Percentiles rank a stretch among this genome's conserved stretches.
phyloP scores from a whole-genome alignment of 495 filamentous ascomycete genomes.

The Penicillium ucsense region DNA sequence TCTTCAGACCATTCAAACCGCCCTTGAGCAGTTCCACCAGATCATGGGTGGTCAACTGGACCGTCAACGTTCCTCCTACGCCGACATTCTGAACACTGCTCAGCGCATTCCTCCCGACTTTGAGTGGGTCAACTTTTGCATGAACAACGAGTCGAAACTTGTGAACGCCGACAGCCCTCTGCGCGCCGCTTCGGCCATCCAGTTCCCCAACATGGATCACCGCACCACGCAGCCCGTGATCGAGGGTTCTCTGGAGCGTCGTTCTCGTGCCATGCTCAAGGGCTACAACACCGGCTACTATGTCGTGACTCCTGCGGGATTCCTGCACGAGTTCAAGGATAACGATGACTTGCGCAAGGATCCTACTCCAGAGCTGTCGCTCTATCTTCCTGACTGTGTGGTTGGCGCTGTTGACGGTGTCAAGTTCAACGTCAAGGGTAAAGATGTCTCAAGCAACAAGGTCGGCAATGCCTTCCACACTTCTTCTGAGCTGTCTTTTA shows the following conservation, averaged over 20 bases:
- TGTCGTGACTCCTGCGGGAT: constrained; percentile 75
- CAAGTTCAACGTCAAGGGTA: constrained; percentile 93
- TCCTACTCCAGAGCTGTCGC: constrained; percentile 71
- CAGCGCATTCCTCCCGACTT: constrained; percentile 82
- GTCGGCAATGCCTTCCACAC: constrained; percentile 50
- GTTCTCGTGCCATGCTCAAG: constrained; percentile 67
- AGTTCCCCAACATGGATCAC: constrained; percentile 85
- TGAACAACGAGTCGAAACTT: constrained; percentile 58
- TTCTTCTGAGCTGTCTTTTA: constrained; percentile 56
- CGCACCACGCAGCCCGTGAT: constrained; percentile 68
- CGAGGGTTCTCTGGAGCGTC: constrained; percentile 79
- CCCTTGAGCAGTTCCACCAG: constrained; percentile 69
- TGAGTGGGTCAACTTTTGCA: constrained; percentile 79
- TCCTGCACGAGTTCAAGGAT: constrained; percentile 92
- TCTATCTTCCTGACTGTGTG: constrained; percentile 86
- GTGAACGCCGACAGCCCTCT: constrained; percentile 68
- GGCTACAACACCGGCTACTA: constrained; percentile 78
- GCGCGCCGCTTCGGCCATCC: constrained; percentile 58
- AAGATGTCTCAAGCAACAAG: constrained; percentile 60
- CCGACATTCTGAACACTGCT: constrained; percentile 67
- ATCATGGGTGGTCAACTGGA: constrained; percentile 73
- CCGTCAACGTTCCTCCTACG: constrained; percentile 65
- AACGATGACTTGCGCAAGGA: constrained; percentile 76
- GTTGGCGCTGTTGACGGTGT: constrained; percentile 64
- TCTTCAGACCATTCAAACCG: constrained; percentile 69